Percentiles rank a stretch among this genome's conserved stretches.
Conservation (phyloP, 257 asterid species). For the Solanum pinnatisectum region DNA sequence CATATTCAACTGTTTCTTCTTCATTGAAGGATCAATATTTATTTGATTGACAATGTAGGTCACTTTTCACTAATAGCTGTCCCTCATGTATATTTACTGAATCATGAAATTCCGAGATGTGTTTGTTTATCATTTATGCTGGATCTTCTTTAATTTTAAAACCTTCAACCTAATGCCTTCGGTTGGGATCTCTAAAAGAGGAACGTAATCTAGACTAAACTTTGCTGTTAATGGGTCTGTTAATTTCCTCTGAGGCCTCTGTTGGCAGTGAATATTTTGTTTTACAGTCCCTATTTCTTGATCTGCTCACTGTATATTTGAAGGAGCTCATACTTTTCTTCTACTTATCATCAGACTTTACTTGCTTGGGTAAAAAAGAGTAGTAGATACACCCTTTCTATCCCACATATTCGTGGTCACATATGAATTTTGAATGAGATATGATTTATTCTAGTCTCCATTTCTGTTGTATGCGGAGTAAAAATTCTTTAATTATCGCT, state of each 20-base stretch:
- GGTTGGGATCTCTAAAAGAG: background rate
- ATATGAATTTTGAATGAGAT: background rate
- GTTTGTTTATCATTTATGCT: background rate
- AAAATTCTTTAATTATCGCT: background rate
- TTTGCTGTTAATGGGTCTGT: background rate
- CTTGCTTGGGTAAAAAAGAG: background rate
- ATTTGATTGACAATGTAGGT: background rate
- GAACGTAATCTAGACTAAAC: background rate
- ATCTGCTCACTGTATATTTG: background rate
- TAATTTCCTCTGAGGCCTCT: background rate
- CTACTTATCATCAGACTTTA: background rate
- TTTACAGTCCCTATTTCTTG: background rate
- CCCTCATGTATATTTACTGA: background rate
- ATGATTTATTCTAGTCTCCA: background rate
- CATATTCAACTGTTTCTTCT: background rate
- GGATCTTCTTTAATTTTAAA: background rate
- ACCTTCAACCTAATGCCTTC: background rate
- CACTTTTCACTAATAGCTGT: background rate
- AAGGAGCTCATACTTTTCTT: background rate
- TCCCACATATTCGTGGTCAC: background rate
- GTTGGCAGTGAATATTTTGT: background rate
- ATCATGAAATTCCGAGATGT: background rate
- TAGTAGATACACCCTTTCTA: background rate
- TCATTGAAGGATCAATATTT: background rate
- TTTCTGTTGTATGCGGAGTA: background rate